Percentiles rank a stretch among this genome's conserved stretches.
Conservation (phyloP, 495 filamentous ascomycete species). For the Xylaria scruposa region DNA sequence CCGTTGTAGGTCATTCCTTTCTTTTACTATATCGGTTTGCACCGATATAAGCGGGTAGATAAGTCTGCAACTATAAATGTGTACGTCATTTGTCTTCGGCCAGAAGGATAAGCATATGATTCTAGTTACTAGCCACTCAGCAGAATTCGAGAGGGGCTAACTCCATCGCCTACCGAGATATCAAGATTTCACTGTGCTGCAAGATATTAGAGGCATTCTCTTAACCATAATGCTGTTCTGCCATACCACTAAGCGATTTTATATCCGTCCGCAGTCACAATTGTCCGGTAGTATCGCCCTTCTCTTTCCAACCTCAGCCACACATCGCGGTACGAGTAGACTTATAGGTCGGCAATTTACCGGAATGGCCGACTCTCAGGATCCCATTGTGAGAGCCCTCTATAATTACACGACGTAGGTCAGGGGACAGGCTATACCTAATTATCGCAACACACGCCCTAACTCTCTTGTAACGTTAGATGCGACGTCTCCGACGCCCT, state of each 20-base stretch:
- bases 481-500: constrained; percentile 58
- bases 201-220: background rate
- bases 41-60: background rate
- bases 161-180: background rate
- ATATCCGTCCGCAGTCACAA: background rate
- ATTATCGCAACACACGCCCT: background rate
- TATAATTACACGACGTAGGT: constrained; percentile 53
- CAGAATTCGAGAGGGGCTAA: background rate
- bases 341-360: background rate
- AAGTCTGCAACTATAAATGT: background rate
- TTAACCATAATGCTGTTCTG: background rate
- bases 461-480: constrained; percentile 34
- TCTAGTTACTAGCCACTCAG: background rate
- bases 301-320: background rate
- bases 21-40: background rate
- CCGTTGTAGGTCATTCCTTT: background rate
- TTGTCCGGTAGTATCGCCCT: background rate
- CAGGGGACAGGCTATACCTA: background rate
- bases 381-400: constrained; percentile 47
- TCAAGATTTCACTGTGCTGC: background rate
- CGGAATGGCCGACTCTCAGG: constrained; percentile 24
- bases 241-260: background rate
- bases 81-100: constrained; percentile 24
- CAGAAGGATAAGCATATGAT: constrained; percentile 6
- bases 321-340: background rate